Base-by-base conservation (phyloP, 208 protist genomes). In the Wallacemonas sp. region DNA sequence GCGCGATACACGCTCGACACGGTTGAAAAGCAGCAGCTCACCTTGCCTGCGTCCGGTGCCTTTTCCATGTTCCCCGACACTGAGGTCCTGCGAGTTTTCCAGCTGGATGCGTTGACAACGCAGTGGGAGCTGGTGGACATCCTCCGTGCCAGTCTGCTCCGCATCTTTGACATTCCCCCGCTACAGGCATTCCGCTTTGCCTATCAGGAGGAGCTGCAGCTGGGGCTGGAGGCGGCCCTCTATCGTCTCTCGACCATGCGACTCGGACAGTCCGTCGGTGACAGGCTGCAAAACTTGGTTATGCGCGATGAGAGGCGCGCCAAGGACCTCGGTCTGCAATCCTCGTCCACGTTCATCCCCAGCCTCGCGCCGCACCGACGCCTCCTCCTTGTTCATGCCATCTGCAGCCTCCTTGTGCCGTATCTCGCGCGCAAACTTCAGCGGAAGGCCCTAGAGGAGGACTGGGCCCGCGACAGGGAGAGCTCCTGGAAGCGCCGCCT, bases 241-340 rank as follows among this genome's bases (percentile, higher is more conserved):
- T 96, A 91, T 68, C 78, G 72, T 22, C 73, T 81, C 19, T 91
- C 86, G 5, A 87, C 87, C 8, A 92, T 82, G 85, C 73, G 81
- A 22, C 67, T 71, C 36, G 83, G 76, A 0, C 86, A 93, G 65
- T 87, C 83, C 17, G 72, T 93, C 12, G 88, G 88, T 1, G 91
- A 96, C 66, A 78, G 86, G 6, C 63, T 94, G 44, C 80, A 89
- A 61, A 96, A 96, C 68, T 59, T 96, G 17, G 85, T 94, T 26
- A 45, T 94, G 34, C 83, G 91, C 9, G 82, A 93, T 68, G 87
- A 94, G 76, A 66, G 62, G 38, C 78, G 80, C 27, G 90, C 90
- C 34, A 44, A 45, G 44, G 68, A 66, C 27, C 64, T 78, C 22
- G 76, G 77, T 9, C 50, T 91, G 55, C 63, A 73, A 29, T 75